Percentiles rank a stretch among this genome's conserved stretches.
These are phyloP conservation scores for Xylaria curta DNA, from an alignment of 495 filamentous ascomycete species.

Conservation along the genomic window DNA sequence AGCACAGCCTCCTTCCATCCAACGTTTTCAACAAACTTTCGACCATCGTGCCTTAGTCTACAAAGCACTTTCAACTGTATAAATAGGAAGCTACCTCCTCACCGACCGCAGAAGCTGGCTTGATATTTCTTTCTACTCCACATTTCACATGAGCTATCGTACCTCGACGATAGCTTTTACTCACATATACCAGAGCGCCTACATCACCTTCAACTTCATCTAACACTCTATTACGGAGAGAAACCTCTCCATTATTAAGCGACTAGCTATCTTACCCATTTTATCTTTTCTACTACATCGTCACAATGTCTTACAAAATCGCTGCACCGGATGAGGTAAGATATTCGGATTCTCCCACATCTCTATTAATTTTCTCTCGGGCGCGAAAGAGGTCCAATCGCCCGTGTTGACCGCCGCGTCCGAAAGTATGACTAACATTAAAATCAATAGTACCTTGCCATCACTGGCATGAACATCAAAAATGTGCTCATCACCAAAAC, in stretches of 20 bases:
- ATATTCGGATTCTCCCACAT: background rate
- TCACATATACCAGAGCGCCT: background rate
- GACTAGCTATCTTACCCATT: background rate
- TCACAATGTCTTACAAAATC: conserved; percentile 53
- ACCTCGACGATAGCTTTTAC: background rate
- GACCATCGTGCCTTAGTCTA: background rate
- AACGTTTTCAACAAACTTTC: background rate
- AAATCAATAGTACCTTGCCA: conserved; percentile 67
- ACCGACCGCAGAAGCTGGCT: background rate
- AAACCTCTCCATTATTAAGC: background rate
- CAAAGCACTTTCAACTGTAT: background rate
- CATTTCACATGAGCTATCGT: background rate
- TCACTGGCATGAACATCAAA: conserved; percentile 76
- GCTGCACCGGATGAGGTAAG: conserved; percentile 53
- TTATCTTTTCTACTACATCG: conserved; percentile 12
- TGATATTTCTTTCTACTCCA: background rate
- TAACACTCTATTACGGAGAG: background rate
- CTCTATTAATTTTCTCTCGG: background rate
- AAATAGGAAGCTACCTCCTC: background rate
- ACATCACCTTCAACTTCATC: background rate
- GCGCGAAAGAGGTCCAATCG: background rate
- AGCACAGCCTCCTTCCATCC: background rate
- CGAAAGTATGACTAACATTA: conserved; percentile 26
- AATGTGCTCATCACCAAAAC: conserved; percentile 77
- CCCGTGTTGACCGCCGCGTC: background rate